These are phyloP conservation scores for Pichia eremophila DNA, from an alignment of 805 yeast species.

Conservation along the genomic window DNA sequence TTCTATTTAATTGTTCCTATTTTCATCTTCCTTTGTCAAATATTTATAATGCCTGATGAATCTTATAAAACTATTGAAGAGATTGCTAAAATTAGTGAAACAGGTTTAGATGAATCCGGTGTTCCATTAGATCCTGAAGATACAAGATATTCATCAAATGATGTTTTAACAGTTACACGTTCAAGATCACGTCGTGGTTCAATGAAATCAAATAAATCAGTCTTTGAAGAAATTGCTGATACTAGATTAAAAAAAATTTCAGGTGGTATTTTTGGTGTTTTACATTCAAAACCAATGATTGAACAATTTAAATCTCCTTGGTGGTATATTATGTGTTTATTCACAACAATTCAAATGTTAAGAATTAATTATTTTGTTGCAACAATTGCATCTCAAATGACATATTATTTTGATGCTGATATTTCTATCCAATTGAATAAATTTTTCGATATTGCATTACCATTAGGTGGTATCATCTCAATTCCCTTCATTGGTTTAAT, in stretches of 20 bases:
- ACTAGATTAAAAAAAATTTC: constrained; percentile 39
- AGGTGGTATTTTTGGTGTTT: constrained; percentile 68
- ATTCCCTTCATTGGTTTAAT: constrained; percentile 81
- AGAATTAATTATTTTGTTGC: constrained; percentile 91
- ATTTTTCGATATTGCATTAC: constrained; percentile 78
- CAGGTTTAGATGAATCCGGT: constrained; percentile 67
- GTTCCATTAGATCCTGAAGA: constrained; percentile 42
- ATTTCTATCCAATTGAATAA: constrained; percentile 52
- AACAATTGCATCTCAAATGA: constrained; percentile 75
- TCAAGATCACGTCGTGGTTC: constrained; percentile 30
- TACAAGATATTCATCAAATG: constrained; percentile 19
- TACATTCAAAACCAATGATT: constrained; percentile 46
- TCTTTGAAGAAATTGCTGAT: constrained; percentile 60
- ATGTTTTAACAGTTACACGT: constrained; percentile 11
- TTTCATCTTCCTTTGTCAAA: constrained; percentile 66
- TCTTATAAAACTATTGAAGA: constrained; percentile 67
- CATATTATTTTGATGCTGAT: constrained; percentile 48
- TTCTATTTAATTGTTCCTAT: constrained; percentile 65
- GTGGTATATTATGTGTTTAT: constrained; percentile 68
- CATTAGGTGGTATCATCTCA: constrained; percentile 78
- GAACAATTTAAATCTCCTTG: constrained; percentile 50
- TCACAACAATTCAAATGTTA: constrained; percentile 83
- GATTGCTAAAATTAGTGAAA: constrained; percentile 58
- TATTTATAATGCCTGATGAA: constrained; percentile 69
- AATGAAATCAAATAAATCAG: constrained; percentile 36